Base-by-base conservation (phyloP, 1,284 basidiomycete genomes). In the Leccinum solheimii region DNA sequence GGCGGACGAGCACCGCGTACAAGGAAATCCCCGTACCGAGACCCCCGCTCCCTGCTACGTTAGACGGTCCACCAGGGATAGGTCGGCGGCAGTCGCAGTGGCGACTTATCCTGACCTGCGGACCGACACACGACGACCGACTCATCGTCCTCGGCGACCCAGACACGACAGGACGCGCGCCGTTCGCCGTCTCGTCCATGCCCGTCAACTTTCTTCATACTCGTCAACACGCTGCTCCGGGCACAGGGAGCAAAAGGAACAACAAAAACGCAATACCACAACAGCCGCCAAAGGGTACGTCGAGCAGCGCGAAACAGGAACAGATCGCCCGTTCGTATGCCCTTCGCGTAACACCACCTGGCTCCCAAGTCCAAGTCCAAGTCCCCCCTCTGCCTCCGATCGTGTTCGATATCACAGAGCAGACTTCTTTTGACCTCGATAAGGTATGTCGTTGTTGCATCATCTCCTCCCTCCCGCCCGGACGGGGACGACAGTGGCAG, bases 381-480 rank as follows among this genome's bases (percentile, higher is more conserved):
- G 70, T 67, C 52, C 64, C 58, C 6, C 11, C 45, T 48, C 6
- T 26, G 16, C 26, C 26, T 16, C 69, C 66, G 38, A 64, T 67
- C 30, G 62, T 72, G 62, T 69, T 94, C 62, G 79, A 72, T 32
- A 79, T 95, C 38, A 80, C 78, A 9, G 94, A 96, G 71, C 89
- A 92, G 70, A 94, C 90, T 0, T 90, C 89, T 2, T 95, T 92
- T 72, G 93, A 94, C 71, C 79, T 96, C 6, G 93, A 95, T 79
- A 95, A 95, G 84, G 94, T 92, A 65, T 65, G 80, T 67, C 11
- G 9, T 9, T 13, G 10, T 43, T 43, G 40, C n/a, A n/a, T n/a
- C 3, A 16, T 5, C 8, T 2, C 40, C n/a, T 19, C 40, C n/a
- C 40, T 30, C 30, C 30, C 30, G 30, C 9, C 30, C 30, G 30